Conservation (phyloP, 2,329 filamentous ascomycete species). For the Ploettnerulaceae sp. region DNA sequence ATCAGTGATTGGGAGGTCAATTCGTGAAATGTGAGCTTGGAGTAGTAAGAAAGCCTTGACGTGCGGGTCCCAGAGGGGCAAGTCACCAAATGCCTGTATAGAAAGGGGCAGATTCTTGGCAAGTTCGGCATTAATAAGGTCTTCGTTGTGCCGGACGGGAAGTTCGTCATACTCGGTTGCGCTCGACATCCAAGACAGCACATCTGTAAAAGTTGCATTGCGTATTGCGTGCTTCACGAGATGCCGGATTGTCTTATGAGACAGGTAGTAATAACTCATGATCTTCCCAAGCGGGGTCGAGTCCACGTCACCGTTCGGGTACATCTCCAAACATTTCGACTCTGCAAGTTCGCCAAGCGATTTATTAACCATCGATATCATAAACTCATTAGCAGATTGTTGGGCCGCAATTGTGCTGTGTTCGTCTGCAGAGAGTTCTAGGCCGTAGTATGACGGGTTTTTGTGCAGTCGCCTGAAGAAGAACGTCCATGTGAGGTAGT, state of each 20-base stretch:
- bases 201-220: slow-evolving; percentile 73
- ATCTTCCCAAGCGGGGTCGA: slow-evolving; percentile 92
- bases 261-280: slow-evolving; percentile 98
- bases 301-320: slow-evolving; percentile 84
- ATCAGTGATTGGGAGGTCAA: slow-evolving; percentile 90
- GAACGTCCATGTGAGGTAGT: slow-evolving; percentile 99
- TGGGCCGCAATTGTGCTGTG: slow-evolving; percentile 85
- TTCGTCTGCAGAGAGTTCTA: slow-evolving; percentile 88
- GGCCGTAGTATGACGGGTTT: slow-evolving; percentile 95
- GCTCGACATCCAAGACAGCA: slow-evolving; percentile 84
- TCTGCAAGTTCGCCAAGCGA: slow-evolving; percentile 77
- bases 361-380: slow-evolving; percentile 86
- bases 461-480: slow-evolving; percentile 97
- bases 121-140: slow-evolving; percentile 90
- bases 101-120: slow-evolving; percentile 71
- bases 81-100: slow-evolving; percentile 42
- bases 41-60: slow-evolving; percentile 92
- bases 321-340: slow-evolving; percentile 78
- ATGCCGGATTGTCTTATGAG: slow-evolving; percentile 88
- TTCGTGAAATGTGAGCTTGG: slow-evolving; percentile 90
- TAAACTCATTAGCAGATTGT: slow-evolving; percentile 84
- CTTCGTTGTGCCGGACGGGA: slow-evolving; percentile 95
- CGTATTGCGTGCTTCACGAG: slow-evolving; percentile 72
- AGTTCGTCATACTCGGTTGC: slow-evolving; percentile 97
- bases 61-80: slow-evolving; percentile 98